Conservation (phyloP, 495 filamentous ascomycete species). For the Podospora didyma region DNA sequence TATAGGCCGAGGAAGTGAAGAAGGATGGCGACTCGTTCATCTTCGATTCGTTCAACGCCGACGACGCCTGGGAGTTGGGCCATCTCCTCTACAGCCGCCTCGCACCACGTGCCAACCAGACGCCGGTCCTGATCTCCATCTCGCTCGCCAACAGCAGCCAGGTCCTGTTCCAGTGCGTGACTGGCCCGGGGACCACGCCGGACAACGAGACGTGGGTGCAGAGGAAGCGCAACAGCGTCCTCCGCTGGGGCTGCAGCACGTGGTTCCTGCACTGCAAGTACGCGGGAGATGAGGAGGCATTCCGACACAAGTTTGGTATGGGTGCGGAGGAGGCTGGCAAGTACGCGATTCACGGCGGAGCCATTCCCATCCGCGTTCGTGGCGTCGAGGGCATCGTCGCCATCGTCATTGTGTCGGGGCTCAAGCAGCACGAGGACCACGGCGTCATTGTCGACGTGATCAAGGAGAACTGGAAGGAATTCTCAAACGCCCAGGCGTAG, state of each 20-base stretch:
- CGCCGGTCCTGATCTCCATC: constrained; percentile 65
- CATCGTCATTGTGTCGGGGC: constrained; percentile 69
- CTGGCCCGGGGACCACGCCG: constrained; percentile 51
- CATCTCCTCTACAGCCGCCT: constrained; percentile 59
- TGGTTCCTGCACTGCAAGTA: constrained; percentile 65
- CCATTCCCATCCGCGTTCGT: constrained; percentile 61
- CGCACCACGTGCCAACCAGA: constrained; percentile 39
- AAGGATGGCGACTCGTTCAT: constrained; percentile 31
- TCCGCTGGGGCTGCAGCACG: constrained; percentile 63
- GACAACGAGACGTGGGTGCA: constrained; percentile 62
- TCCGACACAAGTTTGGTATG: constrained; percentile 10
- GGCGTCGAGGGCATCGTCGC: constrained; percentile 70
- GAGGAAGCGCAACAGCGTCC: constrained; percentile 56
- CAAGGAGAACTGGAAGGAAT: constrained; percentile 46
- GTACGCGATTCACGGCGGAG: constrained; percentile 76
- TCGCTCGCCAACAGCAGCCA: constrained; percentile 53
- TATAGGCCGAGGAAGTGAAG: constrained; percentile 3
- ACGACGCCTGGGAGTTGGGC: constrained; percentile 65
- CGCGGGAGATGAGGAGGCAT: constrained; percentile 45
- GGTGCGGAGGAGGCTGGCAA: constrained; percentile 42
- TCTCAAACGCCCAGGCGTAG: no score
- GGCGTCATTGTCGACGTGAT: constrained; percentile 65
- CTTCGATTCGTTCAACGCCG: constrained; percentile 59
- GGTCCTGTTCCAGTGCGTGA: constrained; percentile 43
- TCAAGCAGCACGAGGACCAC: constrained; percentile 77